Evolutionary conservation across 78 protist genomes (phyloP).

Genomic region (Dictyostelium firmibasis): DNA sequence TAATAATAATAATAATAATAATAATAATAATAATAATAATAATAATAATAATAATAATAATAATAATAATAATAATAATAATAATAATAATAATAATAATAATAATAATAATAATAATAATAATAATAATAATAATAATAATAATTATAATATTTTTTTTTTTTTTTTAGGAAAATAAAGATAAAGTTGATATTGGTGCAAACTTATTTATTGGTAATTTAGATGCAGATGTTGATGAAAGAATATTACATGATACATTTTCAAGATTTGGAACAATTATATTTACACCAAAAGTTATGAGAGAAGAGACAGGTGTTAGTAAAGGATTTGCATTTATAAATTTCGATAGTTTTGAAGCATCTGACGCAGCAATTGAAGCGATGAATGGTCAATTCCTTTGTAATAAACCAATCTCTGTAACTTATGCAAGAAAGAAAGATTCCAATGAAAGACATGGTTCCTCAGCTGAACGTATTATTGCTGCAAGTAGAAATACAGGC

Average conservation of each 20-base stretch:
- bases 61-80: too few relatives aligned
- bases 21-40: too few relatives aligned
- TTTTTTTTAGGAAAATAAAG: slow-evolving; percentile 41
- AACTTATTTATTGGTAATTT: slow-evolving; percentile 98
- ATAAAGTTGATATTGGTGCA: slow-evolving; percentile 92
- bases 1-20: too few relatives aligned
- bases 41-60: too few relatives aligned
- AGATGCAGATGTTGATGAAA: slow-evolving; percentile 97
- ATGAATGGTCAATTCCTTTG: slow-evolving; percentile 88
- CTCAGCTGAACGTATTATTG: slow-evolving; percentile 76
- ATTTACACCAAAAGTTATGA: slow-evolving; percentile 92
- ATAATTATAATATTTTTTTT: neutral
- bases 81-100: too few relatives aligned
- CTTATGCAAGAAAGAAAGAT: slow-evolving; percentile 83
- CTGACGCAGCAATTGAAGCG: slow-evolving; percentile 92
- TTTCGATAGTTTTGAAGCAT: slow-evolving; percentile 93
- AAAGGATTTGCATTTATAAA: slow-evolving; percentile 98
- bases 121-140: neutral
- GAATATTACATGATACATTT: slow-evolving; percentile 97
- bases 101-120: neutral
- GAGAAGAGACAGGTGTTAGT: slow-evolving; percentile 95
- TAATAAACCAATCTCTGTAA: slow-evolving; percentile 79
- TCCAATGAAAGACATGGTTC: slow-evolving; percentile 77
- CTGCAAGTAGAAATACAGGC: slow-evolving; percentile 66
- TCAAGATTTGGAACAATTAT: slow-evolving; percentile 94